Conservation (phyloP, 2,329 filamentous ascomycete genomes). For the Alternaria burnsii region DNA sequence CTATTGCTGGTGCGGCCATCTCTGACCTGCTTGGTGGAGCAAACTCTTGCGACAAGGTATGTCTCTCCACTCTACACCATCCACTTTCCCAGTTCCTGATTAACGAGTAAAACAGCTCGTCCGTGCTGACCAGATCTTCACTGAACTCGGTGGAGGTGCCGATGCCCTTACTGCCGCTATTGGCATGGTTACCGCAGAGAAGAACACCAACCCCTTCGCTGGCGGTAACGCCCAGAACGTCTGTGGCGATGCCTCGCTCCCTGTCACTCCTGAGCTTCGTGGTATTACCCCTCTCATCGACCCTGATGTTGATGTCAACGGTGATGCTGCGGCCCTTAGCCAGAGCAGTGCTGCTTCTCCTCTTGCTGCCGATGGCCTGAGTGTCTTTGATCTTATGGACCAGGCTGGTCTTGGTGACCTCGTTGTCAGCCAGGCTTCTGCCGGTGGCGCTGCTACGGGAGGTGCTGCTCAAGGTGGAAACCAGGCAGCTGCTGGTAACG, state of each 20-base stretch:
- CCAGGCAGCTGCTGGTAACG: constrained; percentile 28
- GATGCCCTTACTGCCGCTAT: constrained; percentile 69
- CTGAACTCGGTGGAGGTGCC: constrained; percentile 67
- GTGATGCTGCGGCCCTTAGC: constrained; percentile 68
- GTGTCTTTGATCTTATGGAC: constrained; percentile 70
- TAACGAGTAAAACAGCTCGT: constrained; percentile 57
- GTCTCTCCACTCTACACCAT: not conserved
- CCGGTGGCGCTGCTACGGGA: constrained; percentile 31
- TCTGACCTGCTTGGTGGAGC: constrained; percentile 70
- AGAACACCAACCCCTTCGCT: constrained; percentile 76
- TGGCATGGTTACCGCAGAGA: constrained; percentile 71
- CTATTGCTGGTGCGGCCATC: constrained; percentile 69
- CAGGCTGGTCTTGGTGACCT: constrained; percentile 72
- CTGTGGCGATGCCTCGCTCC: constrained; percentile 70
- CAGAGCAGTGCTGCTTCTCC: constrained; percentile 61
- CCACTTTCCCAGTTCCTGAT: not conserved
- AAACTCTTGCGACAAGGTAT: constrained; percentile 71
- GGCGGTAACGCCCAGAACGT: constrained; percentile 66
- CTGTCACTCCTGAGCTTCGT: constrained; percentile 67
- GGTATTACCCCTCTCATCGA: constrained; percentile 74
- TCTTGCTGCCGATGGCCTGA: constrained; percentile 68
- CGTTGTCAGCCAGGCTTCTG: constrained; percentile 52
- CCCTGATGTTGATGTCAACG: constrained; percentile 66
- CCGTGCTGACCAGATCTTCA: constrained; percentile 71
- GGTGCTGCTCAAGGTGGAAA: constrained; percentile 22